Evolutionary conservation across 495 filamentous ascomycete species (phyloP).

Genomic region (Alectoria sarmentosa): DNA sequence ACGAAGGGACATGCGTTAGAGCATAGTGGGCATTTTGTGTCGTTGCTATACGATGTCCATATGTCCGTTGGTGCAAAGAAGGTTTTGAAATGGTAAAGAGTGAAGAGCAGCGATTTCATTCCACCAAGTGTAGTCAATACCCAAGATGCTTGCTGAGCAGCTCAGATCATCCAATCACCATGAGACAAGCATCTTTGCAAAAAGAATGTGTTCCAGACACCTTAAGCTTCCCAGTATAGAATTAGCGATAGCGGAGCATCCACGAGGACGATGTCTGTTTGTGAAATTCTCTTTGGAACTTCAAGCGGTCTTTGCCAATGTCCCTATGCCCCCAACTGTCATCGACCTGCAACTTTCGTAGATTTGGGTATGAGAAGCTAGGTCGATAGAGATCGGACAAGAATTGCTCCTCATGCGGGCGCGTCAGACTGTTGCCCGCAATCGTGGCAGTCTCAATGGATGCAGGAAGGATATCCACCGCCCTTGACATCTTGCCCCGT

Average conservation of each 20-base stretch:
- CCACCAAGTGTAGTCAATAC: background rate
- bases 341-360: conserved; percentile 16
- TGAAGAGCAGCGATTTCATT: background rate
- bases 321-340: conserved; percentile 22
- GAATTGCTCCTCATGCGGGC: conserved; percentile 17
- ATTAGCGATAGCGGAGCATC: conserved; percentile 22
- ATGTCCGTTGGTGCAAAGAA: background rate
- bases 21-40: background rate
- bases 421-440: conserved; percentile 23
- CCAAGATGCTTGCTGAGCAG: background rate
- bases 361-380: conserved; percentile 18
- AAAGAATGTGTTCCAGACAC: background rate
- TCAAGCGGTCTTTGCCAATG: conserved; percentile 23
- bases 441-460: conserved; percentile 21
- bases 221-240: background rate
- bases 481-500: conserved; percentile 20
- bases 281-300: conserved; percentile 24
- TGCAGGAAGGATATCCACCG: conserved; percentile 22
- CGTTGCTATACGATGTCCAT: background rate
- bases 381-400: conserved; percentile 23
- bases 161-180: background rate
- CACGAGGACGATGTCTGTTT: conserved; percentile 21
- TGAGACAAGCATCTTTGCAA: background rate
- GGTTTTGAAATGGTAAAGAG: background rate
- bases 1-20: background rate